Evolutionary conservation across 805 yeast genomes (phyloP).

Genomic region (Candida corydali): DNA sequence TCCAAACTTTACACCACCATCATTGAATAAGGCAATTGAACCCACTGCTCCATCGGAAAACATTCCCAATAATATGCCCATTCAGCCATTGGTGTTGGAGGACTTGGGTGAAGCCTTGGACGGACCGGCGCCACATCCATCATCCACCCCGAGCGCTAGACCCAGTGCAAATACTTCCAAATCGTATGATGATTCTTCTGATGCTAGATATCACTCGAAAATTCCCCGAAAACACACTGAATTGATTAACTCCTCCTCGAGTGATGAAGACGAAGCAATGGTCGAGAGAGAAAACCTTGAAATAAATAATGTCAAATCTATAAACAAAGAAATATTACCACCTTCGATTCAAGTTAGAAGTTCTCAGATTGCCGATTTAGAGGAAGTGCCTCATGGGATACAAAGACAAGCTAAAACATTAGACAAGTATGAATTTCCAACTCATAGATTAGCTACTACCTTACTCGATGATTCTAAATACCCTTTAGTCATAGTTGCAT

Average conservation of each 20-base stretch:
- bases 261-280: conserved; percentile 38
- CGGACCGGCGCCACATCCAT: conserved; percentile 62
- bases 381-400: conserved; percentile 95
- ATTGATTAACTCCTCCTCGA: conserved; percentile 38
- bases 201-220: conserved; percentile 25
- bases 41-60: conserved; percentile 65
- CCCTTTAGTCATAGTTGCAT: conserved; percentile 93
- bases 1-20: conserved; percentile 85
- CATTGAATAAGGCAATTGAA: conserved; percentile 54
- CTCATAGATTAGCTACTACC: conserved; percentile 72
- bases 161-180: conserved; percentile 2
- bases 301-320: background rate
- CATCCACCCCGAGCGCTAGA: conserved; percentile 4
- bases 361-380: conserved; percentile 83
- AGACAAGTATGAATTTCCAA: conserved; percentile 74
- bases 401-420: conserved; percentile 77
- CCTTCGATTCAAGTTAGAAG: conserved; percentile 45
- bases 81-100: conserved; percentile 73
- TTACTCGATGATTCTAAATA: conserved; percentile 71
- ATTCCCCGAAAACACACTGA: conserved; percentile 59
- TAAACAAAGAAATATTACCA: conserved; percentile 21
- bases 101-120: conserved; percentile 69
- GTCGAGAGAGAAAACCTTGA: conserved; percentile 11
- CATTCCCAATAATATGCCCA: conserved; percentile 73
- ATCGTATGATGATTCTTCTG: conserved; percentile 4